Base-by-base conservation (phyloP, 306 rosid genomes). In the Prunus armeniaca region DNA sequence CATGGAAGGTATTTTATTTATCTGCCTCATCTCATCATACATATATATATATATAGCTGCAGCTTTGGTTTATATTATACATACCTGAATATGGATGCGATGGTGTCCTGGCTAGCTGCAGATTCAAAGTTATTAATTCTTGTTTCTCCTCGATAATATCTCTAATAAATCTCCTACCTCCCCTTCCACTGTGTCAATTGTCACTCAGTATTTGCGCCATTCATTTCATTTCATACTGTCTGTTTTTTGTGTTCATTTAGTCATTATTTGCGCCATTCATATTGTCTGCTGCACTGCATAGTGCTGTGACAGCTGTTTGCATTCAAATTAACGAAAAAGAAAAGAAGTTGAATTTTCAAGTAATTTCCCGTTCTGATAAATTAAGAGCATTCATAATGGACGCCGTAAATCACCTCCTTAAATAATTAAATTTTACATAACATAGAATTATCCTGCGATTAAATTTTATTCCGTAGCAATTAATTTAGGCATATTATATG, bases 1-100 rank as follows among this genome's bases (percentile, higher is more conserved):
- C 75, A 41, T 73, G 86, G 86, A 86, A 89, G 93, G 97, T 89
- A 74, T 75, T 11, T 38, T 1, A 38, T 38, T 38, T 38, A 38
- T 38, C 43, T 1, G 43, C 9, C 43, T 38, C 43, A 38, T 38
- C 43, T 38, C 43, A 38, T 38, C 43, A 6, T 63, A 38, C 28
- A 46, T 25, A 12, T 24, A 24, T 25, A 12, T 24, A 24, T 41
- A 66, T 28, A 12, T n/a, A 61, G 3, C 1, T 27, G 41, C 66
- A 27, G 66, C 15, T 47, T 47, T 47, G 15, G 51, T 47, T 47
- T 47, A 47, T 47, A 47, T 3, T 47, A 47, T 0, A 46, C 13
- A 12, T 46, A 47, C 17, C 12, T 47, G 14, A 47, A 10, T 47
- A 6, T 7, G 10, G 61, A 55, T 56, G 25, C 22, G 61, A 10